These are phyloP conservation scores for Microsporum canis DNA, from an alignment of 2,329 filamentous ascomycete genomes.

Conservation along the genomic window DNA sequence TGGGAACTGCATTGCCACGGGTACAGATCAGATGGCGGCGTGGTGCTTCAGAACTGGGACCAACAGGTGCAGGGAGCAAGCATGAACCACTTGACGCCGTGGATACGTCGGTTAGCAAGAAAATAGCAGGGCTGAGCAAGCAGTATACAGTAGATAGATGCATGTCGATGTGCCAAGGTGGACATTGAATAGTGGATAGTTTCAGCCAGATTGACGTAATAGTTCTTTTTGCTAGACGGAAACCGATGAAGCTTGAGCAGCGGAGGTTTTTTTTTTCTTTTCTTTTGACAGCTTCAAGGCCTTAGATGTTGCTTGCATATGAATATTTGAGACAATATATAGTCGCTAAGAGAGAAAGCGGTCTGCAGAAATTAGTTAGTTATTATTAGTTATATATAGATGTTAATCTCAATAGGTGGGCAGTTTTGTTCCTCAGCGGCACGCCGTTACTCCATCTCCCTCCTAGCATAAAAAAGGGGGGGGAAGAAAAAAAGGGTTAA, in stretches of 20 bases:
- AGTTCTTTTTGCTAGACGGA: background rate
- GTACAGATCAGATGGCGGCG: constrained; percentile 2
- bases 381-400: background rate
- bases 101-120: background rate
- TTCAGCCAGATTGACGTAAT: constrained; percentile 2
- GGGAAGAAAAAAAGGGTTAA: background rate
- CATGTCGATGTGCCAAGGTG: background rate
- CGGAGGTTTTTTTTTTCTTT: background rate
- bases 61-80: background rate
- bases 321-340: background rate
- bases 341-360: background rate
- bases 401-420: background rate
- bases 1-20: background rate
- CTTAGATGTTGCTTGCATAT: background rate
- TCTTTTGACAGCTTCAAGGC: background rate
- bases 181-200: background rate
- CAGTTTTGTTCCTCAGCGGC: background rate
- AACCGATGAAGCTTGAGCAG: background rate
- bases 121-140: background rate
- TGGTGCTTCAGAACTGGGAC: background rate
- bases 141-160: background rate
- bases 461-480: background rate
- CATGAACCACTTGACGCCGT: background rate
- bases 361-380: background rate
- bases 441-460: background rate